A percentile compares a stretch with the other conserved stretches of the same genome.
These are phyloP conservation scores for Albizia julibrissin DNA, from an alignment of 306 rosid genomes.

Conservation along the genomic window DNA sequence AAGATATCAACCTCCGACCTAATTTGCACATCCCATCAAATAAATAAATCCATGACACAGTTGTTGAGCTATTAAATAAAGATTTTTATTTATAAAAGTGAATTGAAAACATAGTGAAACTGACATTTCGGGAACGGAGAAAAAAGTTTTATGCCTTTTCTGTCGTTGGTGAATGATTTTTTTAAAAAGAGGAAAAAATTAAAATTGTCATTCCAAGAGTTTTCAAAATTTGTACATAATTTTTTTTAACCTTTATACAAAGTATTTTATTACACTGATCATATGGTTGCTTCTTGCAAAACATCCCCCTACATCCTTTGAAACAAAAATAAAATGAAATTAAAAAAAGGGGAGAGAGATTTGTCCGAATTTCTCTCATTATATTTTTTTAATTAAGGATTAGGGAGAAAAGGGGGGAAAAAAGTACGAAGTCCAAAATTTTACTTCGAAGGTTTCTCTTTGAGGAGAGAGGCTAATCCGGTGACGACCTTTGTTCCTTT, in stretches of 20 bases:
- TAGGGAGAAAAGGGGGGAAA: not conserved
- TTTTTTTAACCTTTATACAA: not conserved
- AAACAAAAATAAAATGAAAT: slow-evolving; percentile 14
- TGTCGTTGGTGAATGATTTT: slow-evolving; percentile 27
- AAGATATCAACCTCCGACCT: slow-evolving; percentile 9
- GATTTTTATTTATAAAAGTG: not conserved
- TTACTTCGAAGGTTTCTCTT: slow-evolving; percentile 58
- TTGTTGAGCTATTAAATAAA: not conserved
- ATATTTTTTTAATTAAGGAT: slow-evolving; percentile 33
- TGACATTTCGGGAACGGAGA: slow-evolving; percentile 46
- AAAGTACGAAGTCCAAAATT: slow-evolving; percentile 36
- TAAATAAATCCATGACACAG: not conserved
- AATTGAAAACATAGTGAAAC: slow-evolving; percentile 26
- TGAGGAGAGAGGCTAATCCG: slow-evolving; percentile 90
- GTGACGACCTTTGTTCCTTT: slow-evolving; percentile 80
- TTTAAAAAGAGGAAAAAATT: not conserved
- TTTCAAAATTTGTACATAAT: slow-evolving; percentile 22
- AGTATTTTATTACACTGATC: slow-evolving; percentile 37
- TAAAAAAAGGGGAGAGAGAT: not conserved
- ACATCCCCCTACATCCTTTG: slow-evolving; percentile 3
- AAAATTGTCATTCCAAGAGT: not conserved
- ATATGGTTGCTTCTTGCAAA: slow-evolving; percentile 34
- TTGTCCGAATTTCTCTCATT: slow-evolving; percentile 29
- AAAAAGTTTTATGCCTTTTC: slow-evolving; percentile 39
- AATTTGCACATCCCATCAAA: slow-evolving; percentile 10